Evolutionary conservation across 768 basidiomycete species (phyloP), one percentile per base, ranked within the genome.

Genomic region (Lactifluus subvellereus): DNA sequence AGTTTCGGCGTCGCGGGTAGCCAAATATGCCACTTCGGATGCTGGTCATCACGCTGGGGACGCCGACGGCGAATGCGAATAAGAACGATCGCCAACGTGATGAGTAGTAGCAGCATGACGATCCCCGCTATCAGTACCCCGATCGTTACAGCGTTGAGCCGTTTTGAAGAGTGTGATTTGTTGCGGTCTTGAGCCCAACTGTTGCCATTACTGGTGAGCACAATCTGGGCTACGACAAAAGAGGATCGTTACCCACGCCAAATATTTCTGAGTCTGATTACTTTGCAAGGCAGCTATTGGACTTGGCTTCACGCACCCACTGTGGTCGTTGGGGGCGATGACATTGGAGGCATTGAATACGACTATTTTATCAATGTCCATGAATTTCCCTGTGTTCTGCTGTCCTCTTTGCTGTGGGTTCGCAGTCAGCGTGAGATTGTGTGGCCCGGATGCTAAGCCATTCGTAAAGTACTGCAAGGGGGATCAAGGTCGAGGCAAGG

Each of bases 381-480:
- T 53, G 20, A 61, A 62, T 11, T 59, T 54, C 33, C 59, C 45
- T 6, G 57, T 59, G 22, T 55, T 43, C 30, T 52, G 14, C 14
- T 56, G 40, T 7, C 54, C 54, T 11, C 18, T 22, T 6, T 65
- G 55, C 14, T 37, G 11, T 32, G 73, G 67, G 61, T 74, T 66
- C 45, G 75, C 71, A 48, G 77, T 71, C 38, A 82, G 63, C 1
- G 71, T 73, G 22, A 83, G 60, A 20, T 69, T 73, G 64, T 83
- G 82, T 38, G 71, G 66, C 10, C 74, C 73, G 8, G 74, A 42
- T 33, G 74, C 76, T 20, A 82, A 70, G 58, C 74, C 72, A 64
- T 73, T 76, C 22, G 71, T 70, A 66, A 77, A 81, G 65, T 76
- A 82, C 81, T 60, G 54, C 74, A 47, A 3, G 51, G 45, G 45